Percentiles rank a stretch among this genome's conserved stretches.
phyloP scores from a whole-genome alignment of 768 basidiomycete genomes.

The Lactarius sanguifluus region DNA sequence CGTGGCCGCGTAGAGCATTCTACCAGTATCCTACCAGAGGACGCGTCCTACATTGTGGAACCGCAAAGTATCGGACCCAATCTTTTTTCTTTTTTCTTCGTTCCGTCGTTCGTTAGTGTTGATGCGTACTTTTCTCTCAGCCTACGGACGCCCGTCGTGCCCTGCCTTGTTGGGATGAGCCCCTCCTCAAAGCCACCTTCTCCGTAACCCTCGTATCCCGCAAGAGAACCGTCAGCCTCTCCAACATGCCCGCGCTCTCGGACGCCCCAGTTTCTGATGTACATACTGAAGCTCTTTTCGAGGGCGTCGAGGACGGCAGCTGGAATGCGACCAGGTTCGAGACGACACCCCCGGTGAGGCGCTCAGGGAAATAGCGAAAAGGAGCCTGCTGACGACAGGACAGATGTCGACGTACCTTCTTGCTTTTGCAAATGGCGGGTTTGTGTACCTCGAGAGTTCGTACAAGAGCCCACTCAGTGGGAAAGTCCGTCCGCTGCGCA shows the following conservation, averaged over 20 bases:
- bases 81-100: not conserved
- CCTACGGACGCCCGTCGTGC: conserved; percentile 82
- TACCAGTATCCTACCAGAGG: not conserved
- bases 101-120: not conserved
- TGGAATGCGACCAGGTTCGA: conserved; percentile 87
- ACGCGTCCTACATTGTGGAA: not conserved
- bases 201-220: conserved; percentile 77
- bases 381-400: not conserved
- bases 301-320: conserved; percentile 37
- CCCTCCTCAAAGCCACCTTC: conserved; percentile 83
- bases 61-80: not conserved
- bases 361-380: not conserved
- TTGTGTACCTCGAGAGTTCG: conserved; percentile 68
- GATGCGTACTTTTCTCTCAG: conserved; percentile 38
- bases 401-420: conserved; percentile 88
- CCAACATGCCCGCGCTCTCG: conserved; percentile 81
- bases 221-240: conserved; percentile 68
- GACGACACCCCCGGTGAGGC: conserved; percentile 65
- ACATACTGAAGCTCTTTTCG: conserved; percentile 25
- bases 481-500: conserved; percentile 75
- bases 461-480: conserved; percentile 80
- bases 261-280: conserved; percentile 42
- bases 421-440: conserved; percentile 81
- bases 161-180: conserved; percentile 94
- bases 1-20: too few relatives aligned